Base-by-base conservation (phyloP, 2,329 filamentous ascomycete genomes). In the Bertia moriformis region DNA sequence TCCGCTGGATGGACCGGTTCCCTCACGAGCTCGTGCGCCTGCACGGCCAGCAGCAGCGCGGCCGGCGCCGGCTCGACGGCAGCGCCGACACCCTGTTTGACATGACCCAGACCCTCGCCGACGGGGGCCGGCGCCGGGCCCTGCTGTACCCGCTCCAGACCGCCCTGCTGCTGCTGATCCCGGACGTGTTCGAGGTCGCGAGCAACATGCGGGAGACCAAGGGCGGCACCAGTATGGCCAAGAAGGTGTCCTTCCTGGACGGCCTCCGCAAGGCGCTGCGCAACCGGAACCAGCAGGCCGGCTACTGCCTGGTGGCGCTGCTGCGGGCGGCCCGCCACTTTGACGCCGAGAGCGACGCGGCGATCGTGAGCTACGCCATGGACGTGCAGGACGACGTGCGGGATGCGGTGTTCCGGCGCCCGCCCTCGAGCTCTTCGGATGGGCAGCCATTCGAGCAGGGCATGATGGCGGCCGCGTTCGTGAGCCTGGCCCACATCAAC, bases 361-460 rank as follows among this genome's bases (percentile, higher is more conserved):
- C 71, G 2, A 61, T 79, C 41, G 63, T 79, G 42, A 79, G 75
- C 51, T 83, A 78, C 51, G 76, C 76, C 29, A 63, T 81, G 55
- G 78, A 83, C 51, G 71, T 83, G 5, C 77, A 82, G 48, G 74
- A 79, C 48, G 78, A 83, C 52, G 67, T 83, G 37, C 66, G 68
- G 37, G 76, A 80, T 48, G 73, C 74, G 37, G 69, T 81, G 3
- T 81, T 82, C 48, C 67, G 70, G 41, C 67, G 66, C 22, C 59
- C 66, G 36, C n/a, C n/a, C n/a, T 54, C 63, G 2, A 55, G 63
- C 1, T 60, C 60, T 10, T 51, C 60, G 29, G 68, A 77, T 18
- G 55, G 59, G n/a, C 52, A 59, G 18, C 54, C 62, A 19, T 73
- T 79, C 45, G 75, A 79, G 41, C 70, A 73, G 51, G 69, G 78